Conservation (phyloP, 2,329 filamentous ascomycete species). For the Fusarium coffeatum region DNA sequence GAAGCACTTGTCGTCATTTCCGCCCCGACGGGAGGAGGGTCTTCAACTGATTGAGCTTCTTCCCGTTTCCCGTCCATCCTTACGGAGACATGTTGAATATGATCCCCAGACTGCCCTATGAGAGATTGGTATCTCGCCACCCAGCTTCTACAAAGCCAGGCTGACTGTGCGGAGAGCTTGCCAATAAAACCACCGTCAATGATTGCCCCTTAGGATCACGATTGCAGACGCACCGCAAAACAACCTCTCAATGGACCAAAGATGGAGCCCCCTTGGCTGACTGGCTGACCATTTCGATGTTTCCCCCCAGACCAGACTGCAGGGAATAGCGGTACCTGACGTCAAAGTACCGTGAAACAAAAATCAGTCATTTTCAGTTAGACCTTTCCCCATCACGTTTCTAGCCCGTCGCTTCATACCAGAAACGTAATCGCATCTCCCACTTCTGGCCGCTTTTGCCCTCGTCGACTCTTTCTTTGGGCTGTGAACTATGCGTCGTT, state of each 20-base stretch:
- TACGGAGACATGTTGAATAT: constrained; percentile 1
- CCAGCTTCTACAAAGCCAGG: constrained; percentile 1
- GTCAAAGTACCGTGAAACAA: constrained; percentile 39
- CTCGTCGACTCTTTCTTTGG: constrained; percentile 41
- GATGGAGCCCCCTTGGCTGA: constrained; percentile 13
- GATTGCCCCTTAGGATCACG: constrained; percentile 28
- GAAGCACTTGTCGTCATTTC: constrained; percentile 36
- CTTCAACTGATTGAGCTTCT: constrained; percentile 1
- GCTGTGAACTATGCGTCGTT: constrained; percentile 29
- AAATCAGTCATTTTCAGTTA: constrained; percentile 37
- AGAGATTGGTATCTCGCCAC: constrained; percentile 1
- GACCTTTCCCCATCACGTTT: constrained; percentile 40
- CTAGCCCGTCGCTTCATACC: constrained; percentile 41
- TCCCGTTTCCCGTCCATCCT: constrained; percentile 22
- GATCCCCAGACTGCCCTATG: constrained; percentile 11
- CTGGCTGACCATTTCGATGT: constrained; percentile 29
- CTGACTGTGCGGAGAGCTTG: constrained; percentile 1
- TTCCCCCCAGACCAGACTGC: constrained; percentile 17
- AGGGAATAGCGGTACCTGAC: constrained; percentile 27
- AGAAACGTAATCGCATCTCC: constrained; percentile 45
- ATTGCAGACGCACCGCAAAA: constrained; percentile 29
- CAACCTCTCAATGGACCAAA: constrained; percentile 10
- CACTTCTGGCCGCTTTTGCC: constrained; percentile 45
- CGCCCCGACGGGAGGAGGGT: not conserved
- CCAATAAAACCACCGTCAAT: constrained; percentile 22